phyloP scores from a whole-genome alignment of 202 grass and related monocot genomes.

The Zizania palustris region DNA sequence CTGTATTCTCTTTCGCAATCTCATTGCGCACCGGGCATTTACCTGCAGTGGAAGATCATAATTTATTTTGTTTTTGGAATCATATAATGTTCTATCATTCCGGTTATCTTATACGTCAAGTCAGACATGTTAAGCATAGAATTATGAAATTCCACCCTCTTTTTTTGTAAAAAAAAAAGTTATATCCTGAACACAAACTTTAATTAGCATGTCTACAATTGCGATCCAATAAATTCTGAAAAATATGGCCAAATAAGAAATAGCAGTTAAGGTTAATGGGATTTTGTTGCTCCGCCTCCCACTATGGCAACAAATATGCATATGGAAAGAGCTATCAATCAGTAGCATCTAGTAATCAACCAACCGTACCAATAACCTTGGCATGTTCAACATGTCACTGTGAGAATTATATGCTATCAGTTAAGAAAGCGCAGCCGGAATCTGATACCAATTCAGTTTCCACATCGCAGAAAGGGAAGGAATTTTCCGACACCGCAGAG shows the following conservation, averaged over 20 bases:
- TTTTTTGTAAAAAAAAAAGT: not conserved
- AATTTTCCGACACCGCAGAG: conserved; percentile 4
- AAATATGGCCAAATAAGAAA: not conserved
- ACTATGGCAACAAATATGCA: not conserved
- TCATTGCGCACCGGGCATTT: conserved; percentile 64
- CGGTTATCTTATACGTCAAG: conserved; percentile 27
- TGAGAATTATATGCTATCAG: not conserved
- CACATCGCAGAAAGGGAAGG: not conserved
- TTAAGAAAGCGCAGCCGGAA: not conserved
- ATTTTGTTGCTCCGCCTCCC: not conserved
- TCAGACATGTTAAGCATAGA: conserved; percentile 5
- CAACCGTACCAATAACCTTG: not conserved
- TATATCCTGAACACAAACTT: conserved; percentile 9
- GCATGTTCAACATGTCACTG: not conserved
- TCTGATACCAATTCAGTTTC: not conserved
- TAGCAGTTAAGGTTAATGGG: not conserved
- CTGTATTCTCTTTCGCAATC: conserved; percentile 65
- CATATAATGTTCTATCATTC: conserved; percentile 3
- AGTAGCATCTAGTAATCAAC: not conserved
- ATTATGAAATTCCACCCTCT: not conserved
- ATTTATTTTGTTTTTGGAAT: conserved; percentile 19
- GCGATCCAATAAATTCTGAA: not conserved
- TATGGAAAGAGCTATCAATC: not conserved
- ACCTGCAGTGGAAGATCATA: conserved; percentile 54
- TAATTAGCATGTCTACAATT: not conserved